Base-by-base conservation (phyloP, 2,329 filamentous ascomycete genomes). In the Pseudocercospora pini-densiflorae region DNA sequence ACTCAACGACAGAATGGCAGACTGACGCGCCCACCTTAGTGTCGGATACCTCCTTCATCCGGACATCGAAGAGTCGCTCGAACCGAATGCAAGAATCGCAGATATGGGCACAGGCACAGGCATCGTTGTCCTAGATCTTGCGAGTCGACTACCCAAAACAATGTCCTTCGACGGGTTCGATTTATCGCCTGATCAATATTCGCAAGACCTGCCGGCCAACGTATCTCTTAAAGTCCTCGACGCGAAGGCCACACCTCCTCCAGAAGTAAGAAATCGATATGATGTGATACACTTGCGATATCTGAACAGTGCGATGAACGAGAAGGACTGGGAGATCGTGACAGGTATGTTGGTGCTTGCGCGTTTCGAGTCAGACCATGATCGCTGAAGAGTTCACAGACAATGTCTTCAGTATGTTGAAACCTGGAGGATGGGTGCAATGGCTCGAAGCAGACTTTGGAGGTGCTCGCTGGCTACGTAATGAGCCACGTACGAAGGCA, bases 221-320 rank as follows among this genome's bases (percentile, higher is more conserved):
- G 58, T 60, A 27, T 60, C 40, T 16, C 27, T 60, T 19, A 60
- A 40, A 31, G 58, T 60, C 2, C 45, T 45, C 58, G 58, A 60
- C 29, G 58, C 58, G 19, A 60, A 60, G 36, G 23, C 36, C n/a
- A 27, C 58, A 12, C 58, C 58, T 45, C 45, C 33, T 40, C n/a
- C 40, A 29, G 58, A 60, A 40, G 16, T 45, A 10, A 23, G 58
- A 9, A 60, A 60, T 45, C 33, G 21, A 47, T 60, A 60, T 24
- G 58, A 60, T 60, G 58, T 60, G 58, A 60, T 60, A 40, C 58
- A 60, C 43, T 24, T 60, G 19, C 16, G 58, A 31, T 60, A 60
- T 31, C 16, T 60, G 23, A 60, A 60, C 14, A 45, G 33, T 8
- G 58, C 33, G 16, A 60, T 60, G 58, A 27, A 40, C 19, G 58